phyloP scores from a whole-genome alignment of 2,329 filamentous ascomycete genomes.

The Xylariaceae sp. region DNA sequence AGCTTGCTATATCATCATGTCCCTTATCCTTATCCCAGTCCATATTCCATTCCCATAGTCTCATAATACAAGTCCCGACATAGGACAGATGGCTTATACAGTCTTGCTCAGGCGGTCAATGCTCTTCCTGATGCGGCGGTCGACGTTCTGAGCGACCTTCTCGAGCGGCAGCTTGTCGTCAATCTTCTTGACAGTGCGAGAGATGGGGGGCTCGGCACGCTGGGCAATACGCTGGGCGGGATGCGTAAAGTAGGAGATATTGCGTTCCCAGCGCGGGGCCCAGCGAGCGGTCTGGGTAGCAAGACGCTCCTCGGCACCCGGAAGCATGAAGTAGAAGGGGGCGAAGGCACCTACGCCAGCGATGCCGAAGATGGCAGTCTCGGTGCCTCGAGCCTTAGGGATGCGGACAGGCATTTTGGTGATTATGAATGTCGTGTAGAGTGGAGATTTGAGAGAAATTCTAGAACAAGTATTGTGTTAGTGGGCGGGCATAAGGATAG shows the following conservation, averaged over 20 bases:
- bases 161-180: slow-evolving; percentile 56
- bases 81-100: neutral
- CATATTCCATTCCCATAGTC: neutral
- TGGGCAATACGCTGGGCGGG: slow-evolving; percentile 55
- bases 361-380: slow-evolving; percentile 59
- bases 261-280: slow-evolving; percentile 65
- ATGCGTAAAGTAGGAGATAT: slow-evolving; percentile 59
- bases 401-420: slow-evolving; percentile 58
- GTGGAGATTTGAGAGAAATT: slow-evolving; percentile 25
- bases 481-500: slow-evolving; percentile 6
- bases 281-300: slow-evolving; percentile 61
- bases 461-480: slow-evolving; percentile 14
- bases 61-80: slow-evolving; percentile 7
- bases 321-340: slow-evolving; percentile 63
- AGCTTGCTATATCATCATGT: too few species aligned
- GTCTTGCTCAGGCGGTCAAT: slow-evolving; percentile 45
- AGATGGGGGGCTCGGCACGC: slow-evolving; percentile 55
- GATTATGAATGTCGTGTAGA: slow-evolving; percentile 24
- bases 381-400: slow-evolving; percentile 54
- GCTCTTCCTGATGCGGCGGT: slow-evolving; percentile 54
- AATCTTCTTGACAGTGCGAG: slow-evolving; percentile 52
- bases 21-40: neutral
- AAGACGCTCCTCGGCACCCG: slow-evolving; percentile 60
- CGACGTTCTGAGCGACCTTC: slow-evolving; percentile 55
- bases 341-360: slow-evolving; percentile 60